Evolutionary conservation across 2,329 filamentous ascomycete genomes (phyloP).

Genomic region (Diatrype stigma): DNA sequence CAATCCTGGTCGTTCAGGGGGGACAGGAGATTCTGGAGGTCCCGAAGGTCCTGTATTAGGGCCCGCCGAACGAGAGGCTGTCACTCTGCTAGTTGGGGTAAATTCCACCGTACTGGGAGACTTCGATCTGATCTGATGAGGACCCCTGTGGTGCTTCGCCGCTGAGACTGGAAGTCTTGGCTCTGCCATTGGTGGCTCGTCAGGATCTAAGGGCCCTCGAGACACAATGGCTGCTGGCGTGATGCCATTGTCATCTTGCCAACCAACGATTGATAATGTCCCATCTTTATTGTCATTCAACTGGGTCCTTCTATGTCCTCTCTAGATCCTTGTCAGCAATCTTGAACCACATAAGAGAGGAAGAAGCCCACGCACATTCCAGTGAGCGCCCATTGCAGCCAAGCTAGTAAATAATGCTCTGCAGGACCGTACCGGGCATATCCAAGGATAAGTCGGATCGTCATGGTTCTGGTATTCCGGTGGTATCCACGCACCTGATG

Average conservation of each 20-base stretch:
- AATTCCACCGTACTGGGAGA: neutral
- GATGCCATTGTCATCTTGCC: neutral
- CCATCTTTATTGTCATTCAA: conserved; percentile 40
- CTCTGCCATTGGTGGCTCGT: conserved; percentile 15
- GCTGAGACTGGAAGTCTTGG: conserved; percentile 3
- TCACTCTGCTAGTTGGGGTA: neutral
- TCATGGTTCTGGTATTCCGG: conserved; percentile 24
- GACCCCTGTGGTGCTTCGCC: neutral
- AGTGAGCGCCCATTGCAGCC: conserved; percentile 16
- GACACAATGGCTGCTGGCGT: conserved; percentile 19
- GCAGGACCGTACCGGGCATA: conserved; percentile 36
- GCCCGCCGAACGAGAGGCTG: neutral
- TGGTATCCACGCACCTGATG: conserved; percentile 29
- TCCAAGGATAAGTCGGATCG: conserved; percentile 19
- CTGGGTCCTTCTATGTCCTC: conserved; percentile 9
- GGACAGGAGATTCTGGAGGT: too few species aligned
- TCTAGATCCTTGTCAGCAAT: conserved; percentile 8
- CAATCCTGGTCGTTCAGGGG: neutral
- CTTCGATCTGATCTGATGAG: neutral
- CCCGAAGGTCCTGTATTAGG: too few species aligned
- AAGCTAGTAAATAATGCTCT: conserved; percentile 22
- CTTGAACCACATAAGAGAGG: neutral
- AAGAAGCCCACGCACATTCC: conserved; percentile 12
- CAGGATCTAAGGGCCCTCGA: conserved; percentile 11
- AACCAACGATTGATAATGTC: conserved; percentile 29